Evolutionary conservation across 176 grass and related monocot genomes (phyloP).

Genomic region (Carex myosuroides): DNA sequence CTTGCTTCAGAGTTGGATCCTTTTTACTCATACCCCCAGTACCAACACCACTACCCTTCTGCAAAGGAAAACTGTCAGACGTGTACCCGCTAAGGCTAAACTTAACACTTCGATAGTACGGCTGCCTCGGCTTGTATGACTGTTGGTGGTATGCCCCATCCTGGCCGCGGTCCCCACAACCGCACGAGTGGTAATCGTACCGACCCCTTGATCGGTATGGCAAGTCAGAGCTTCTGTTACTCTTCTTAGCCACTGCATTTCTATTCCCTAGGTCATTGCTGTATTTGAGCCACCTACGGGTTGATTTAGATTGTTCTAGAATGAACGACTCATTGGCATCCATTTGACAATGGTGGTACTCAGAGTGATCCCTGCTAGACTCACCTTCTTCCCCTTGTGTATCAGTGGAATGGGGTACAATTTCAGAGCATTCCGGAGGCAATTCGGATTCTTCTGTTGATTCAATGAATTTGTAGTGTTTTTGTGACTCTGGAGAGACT

Average conservation of each 20-base stretch:
- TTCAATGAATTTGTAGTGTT: neutral
- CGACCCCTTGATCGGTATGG: constrained; percentile 49
- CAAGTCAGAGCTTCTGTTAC: constrained; percentile 30
- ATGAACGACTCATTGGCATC: constrained; percentile 39
- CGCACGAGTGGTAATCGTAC: constrained; percentile 49
- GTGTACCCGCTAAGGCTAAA: constrained; percentile 23
- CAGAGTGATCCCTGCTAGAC: neutral
- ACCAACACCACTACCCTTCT: constrained; percentile 45
- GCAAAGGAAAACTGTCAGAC: constrained; percentile 22
- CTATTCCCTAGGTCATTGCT: constrained; percentile 29
- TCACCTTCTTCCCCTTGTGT: constrained; percentile 12
- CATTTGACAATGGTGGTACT: constrained; percentile 23
- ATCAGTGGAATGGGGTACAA: neutral
- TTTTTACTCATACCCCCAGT: constrained; percentile 45
- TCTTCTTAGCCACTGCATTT: constrained; percentile 29
- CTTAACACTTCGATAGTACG: constrained; percentile 51
- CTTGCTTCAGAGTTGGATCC: constrained; percentile 57
- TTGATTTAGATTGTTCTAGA: constrained; percentile 53
- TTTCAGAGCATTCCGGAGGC: constrained; percentile 9
- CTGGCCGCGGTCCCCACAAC: constrained; percentile 29
- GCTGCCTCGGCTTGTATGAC: constrained; percentile 27
- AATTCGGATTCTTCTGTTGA: constrained; percentile 7
- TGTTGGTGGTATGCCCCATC: constrained; percentile 33
- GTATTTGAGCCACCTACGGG: constrained; percentile 43
- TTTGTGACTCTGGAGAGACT: neutral